Evolutionary conservation across 768 basidiomycete species (phyloP), one percentile per base, ranked within the genome.

Genomic region (Rhodotorula sphaerocarpa): DNA sequence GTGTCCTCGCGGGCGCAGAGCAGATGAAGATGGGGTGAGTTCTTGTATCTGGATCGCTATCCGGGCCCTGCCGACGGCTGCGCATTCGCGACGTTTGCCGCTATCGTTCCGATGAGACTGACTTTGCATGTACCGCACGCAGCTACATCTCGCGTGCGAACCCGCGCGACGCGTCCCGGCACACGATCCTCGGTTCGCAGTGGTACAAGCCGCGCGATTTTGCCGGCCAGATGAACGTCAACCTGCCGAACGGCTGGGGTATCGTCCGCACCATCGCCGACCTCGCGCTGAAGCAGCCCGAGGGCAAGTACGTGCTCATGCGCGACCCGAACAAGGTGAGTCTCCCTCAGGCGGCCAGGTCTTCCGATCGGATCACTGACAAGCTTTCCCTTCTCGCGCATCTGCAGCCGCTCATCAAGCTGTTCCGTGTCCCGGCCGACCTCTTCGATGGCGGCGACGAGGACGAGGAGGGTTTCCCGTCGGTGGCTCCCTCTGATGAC

Each of bases 271-370:
- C 88, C 18, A 85, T 99, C 62, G 86, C 88, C 33, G 95, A 99
- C 73, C 76, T 97, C 63, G 88, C 87, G 75, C 83, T 95, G 84
- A 91, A 92, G 76, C 86, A 91, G 84, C 89, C 90, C 27, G 93
- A 97, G 76, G 95, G 95, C 75, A 95, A 95, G 75, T 99, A 96
- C 74, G 87, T 97, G 20, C 79, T 99, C 31, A 84, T 99, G 55
- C 95, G 93, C 77, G 95, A 99, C 76, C 93, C 95, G 23, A 97
- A 97, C 81, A 90, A 70, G 68, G 70, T 57, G 57, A 55, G 58
- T 73, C 47, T 56, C 20, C 31, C 59, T 9, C 10, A 27, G 31
- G 71, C 28, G 5, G 3, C 1, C 15, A 25, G 16, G 5, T 7
- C 34, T 27, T 34, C 25, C 30, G 23, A 6, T 21, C 16, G 21